phyloP scores from a whole-genome alignment of 2,329 filamentous ascomycete genomes.

The Colletotrichum neosansevieriae region DNA sequence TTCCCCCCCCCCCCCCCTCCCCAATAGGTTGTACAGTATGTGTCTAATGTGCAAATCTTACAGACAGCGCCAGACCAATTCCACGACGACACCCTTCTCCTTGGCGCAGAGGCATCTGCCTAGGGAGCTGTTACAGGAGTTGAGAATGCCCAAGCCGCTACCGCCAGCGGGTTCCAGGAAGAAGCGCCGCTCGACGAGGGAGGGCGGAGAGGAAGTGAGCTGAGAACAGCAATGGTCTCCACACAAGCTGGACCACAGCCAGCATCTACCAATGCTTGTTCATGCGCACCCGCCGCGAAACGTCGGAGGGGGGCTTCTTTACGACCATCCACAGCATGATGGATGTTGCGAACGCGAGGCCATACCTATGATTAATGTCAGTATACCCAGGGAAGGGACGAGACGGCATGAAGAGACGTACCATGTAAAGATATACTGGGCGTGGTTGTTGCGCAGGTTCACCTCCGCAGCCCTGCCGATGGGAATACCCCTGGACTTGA shows the following conservation, averaged over 20 bases:
- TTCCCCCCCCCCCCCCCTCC: too few relatives aligned
- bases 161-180: constrained; percentile 65
- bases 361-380: constrained; percentile 73
- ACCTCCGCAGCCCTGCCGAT: constrained; percentile 91
- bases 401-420: constrained; percentile 55
- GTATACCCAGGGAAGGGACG: constrained; percentile 1
- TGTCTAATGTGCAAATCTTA: constrained; percentile 46
- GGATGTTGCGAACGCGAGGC: constrained; percentile 83
- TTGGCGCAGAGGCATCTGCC: constrained; percentile 87
- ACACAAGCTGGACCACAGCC: not conserved
- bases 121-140: constrained; percentile 83
- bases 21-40: constrained; percentile 23
- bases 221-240: not conserved
- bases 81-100: constrained; percentile 81
- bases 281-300: constrained; percentile 79
- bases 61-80: constrained; percentile 82
- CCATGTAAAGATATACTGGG: constrained; percentile 99
- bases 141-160: constrained; percentile 71
- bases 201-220: constrained; percentile 34
- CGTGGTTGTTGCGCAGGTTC: constrained; percentile 94
- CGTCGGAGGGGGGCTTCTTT: constrained; percentile 83
- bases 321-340: constrained; percentile 98
- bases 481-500: constrained; percentile 84
- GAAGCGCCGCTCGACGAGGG: constrained; percentile 46
- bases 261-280: constrained; percentile 76